Evolutionary conservation across 1,284 basidiomycete species (phyloP), one percentile per base, ranked within the genome.

Genomic region (Coriolopsis trogii): DNA sequence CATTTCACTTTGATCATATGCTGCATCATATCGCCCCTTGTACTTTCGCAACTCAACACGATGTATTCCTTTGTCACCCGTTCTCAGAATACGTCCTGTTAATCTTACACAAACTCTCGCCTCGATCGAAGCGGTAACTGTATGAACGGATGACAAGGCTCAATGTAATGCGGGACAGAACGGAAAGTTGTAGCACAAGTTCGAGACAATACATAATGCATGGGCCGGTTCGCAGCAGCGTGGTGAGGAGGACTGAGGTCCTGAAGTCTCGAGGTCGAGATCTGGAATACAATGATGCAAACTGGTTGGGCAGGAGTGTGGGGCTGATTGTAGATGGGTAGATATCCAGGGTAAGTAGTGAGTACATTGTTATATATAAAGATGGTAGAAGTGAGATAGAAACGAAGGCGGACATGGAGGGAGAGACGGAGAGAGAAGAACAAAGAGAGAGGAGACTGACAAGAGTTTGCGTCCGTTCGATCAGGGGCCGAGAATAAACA

Each of bases 131-230:
- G n/a, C n/a, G n/a, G n/a, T n/a, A n/a, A 31, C 15, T 34, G 42
- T 44, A 44, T 34, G 30, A 34, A 25, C 42, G 7, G 25, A 34
- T 25, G 30, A 23, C 18, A 25, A 13, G 15, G 13, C 7, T 44
- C n/a, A 26, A 28, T 41, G 18, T 41, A 28, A 41, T 41, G n/a
- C n/a, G n/a, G n/a, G n/a, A n/a, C n/a, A n/a, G n/a, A n/a, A n/a
- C n/a, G n/a, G n/a, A n/a, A n/a, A n/a, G n/a, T n/a, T n/a, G n/a
- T n/a, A n/a, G n/a, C n/a, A n/a, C n/a, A n/a, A n/a, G n/a, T n/a
- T n/a, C 40, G 45, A 38, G 43, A 51, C 28, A 41, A 50, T 57
- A 53, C 51, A 57, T 53, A 53, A 41, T 48, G 49, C 53, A 53
- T n/a, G n/a, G n/a, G n/a, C n/a, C n/a, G n/a, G n/a, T n/a, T n/a